phyloP scores from a whole-genome alignment of 495 filamentous ascomycete genomes.

The Friedmanniomyces simplex region DNA sequence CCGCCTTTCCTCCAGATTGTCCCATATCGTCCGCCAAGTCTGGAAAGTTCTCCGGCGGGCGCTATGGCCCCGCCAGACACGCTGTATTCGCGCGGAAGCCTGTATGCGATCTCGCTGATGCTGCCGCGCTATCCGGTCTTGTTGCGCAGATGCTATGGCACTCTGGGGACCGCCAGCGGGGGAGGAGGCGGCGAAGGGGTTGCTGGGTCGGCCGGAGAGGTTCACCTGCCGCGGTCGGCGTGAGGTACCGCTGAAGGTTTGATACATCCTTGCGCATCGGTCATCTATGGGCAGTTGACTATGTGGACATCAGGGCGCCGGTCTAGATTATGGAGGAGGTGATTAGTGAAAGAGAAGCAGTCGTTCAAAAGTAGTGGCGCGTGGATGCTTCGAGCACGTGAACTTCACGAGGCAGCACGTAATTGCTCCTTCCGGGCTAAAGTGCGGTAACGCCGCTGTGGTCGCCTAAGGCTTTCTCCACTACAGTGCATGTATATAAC shows the following conservation, averaged over 20 bases:
- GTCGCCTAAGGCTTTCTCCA: too few relatives aligned
- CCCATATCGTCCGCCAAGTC: constrained; percentile 57
- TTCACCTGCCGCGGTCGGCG: constrained; percentile 84
- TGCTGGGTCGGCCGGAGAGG: constrained; percentile 71
- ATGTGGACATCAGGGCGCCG: too few relatives aligned
- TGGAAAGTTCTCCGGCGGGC: constrained; percentile 47
- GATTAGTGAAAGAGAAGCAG: neutral
- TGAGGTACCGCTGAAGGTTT: constrained; percentile 78
- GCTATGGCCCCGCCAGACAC: constrained; percentile 70
- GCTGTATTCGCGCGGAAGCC: constrained; percentile 65
- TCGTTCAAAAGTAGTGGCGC: neutral
- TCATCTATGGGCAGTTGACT: neutral
- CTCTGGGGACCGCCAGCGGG: constrained; percentile 50
- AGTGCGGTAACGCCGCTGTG: too few relatives aligned
- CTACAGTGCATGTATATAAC: too few relatives aligned
- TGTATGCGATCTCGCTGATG: constrained; percentile 69
- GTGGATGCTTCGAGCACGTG: neutral
- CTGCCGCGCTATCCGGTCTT: constrained; percentile 69
- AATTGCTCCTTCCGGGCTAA: too few relatives aligned
- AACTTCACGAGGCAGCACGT: neutral
- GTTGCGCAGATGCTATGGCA: constrained; percentile 74
- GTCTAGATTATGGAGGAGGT: neutral
- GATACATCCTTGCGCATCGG: constrained; percentile 53
- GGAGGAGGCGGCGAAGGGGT: constrained; percentile 56
- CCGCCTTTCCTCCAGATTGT: constrained; percentile 31